Base-by-base conservation (phyloP, 2,329 filamentous ascomycete genomes). In the Aureobasidium sp. region DNA sequence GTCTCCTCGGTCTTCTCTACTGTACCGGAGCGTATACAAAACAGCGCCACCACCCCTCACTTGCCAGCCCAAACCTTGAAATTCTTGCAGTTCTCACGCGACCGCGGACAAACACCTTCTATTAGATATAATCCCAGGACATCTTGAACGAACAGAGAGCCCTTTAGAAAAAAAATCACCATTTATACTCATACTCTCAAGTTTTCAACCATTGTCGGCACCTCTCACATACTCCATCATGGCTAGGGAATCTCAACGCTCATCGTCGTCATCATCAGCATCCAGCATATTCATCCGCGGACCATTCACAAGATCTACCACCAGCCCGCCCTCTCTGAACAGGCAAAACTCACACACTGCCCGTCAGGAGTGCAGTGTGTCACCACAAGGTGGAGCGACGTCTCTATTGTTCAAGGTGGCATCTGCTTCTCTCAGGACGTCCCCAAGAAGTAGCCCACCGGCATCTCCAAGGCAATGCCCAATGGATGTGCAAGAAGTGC, bases 261-360 rank as follows among this genome's bases (percentile, higher is more conserved):
- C 46, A n/a, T 54, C 47, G 46, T 45, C 51, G n/a, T 57, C 60
- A 19, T 45, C 43, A 37, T 57, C 60, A 23, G 19, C 46, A 25
- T 43, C 60, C 10, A 53, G 19, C 38, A 45, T 58, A 17, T 55
- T 61, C 40, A 67, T 65, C 33, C 65, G 61, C 21, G 63, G 62
- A 13, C 65, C 67, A 13, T 58, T 69, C 60, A 67, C 64, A 13
- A 68, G 67, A 42, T 65, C 64, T 31, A 67, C 62, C 45, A 21
- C 67, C 62, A 65, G 64, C 19, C 67, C 65, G 31, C 68, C 68
- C 25, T 67, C 67, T 35, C 64, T 70, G 43, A 69, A 67, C 62
- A 63, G 68, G 29, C 65, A 67, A 55, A 65, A 69, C 45, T 70
- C 60, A n/a, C 69, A 69, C 62, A 67, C 63, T 46, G 61, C 62